Conservation (phyloP, 805 yeast species). For the Wickerhamiella sorbophila region DNA sequence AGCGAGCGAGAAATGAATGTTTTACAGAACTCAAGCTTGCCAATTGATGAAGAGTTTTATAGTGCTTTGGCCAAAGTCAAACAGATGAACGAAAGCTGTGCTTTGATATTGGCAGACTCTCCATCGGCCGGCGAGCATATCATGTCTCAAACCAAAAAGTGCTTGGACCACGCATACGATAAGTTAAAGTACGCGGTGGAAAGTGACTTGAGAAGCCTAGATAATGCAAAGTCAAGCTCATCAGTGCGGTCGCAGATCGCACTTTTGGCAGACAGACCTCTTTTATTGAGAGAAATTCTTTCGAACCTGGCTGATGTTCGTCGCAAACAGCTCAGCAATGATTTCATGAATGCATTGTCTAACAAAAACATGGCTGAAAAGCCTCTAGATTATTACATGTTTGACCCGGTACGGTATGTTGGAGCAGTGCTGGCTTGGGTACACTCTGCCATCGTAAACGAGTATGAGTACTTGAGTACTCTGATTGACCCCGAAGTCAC, state of each 20-base stretch:
- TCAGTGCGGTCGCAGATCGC: conserved; percentile 12
- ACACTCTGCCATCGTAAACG: conserved; percentile 76
- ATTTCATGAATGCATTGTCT: conserved; percentile 36
- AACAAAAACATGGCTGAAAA: conserved; percentile 21
- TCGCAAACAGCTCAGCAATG: conserved; percentile 47
- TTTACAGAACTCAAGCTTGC: conserved; percentile 26
- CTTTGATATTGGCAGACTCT: conserved; percentile 45
- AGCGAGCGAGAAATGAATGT: conserved; percentile 57
- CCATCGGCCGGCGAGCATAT: conserved; percentile 34
- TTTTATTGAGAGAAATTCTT: conserved; percentile 42
- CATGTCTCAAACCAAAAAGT: conserved; percentile 24
- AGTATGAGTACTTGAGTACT: conserved; percentile 56
- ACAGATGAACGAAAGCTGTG: conserved; percentile 49
- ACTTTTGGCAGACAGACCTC: conserved; percentile 25
- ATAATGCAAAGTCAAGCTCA: neutral
- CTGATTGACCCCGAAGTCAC: conserved; percentile 35
- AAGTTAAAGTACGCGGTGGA: conserved; percentile 35
- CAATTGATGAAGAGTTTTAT: conserved; percentile 40
- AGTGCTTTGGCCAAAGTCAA: conserved; percentile 45
- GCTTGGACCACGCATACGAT: conserved; percentile 40
- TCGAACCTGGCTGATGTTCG: conserved; percentile 54
- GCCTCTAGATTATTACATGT: conserved; percentile 51
- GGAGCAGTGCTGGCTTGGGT: conserved; percentile 84
- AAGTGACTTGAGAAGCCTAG: conserved; percentile 14
- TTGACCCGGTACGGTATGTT: conserved; percentile 67